These are phyloP conservation scores for Cnidoscolus chayamansa DNA, from an alignment of 441 rosid genomes.

Conservation along the genomic window DNA sequence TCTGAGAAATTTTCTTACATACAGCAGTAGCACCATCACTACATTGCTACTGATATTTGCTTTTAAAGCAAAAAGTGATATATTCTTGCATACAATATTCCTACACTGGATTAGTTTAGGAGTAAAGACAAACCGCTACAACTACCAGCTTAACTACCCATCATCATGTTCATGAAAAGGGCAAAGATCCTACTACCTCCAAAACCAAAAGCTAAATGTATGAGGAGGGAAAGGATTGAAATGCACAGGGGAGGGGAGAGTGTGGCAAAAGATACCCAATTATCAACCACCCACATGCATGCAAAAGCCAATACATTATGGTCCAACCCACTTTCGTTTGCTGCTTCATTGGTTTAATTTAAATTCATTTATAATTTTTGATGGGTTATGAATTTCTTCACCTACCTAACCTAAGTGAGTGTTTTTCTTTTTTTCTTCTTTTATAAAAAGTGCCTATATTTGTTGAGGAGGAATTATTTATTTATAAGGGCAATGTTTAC, in stretches of 20 bases:
- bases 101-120: neutral
- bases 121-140: constrained; percentile 31
- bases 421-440: neutral
- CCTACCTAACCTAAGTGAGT: constrained; percentile 20
- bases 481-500: neutral
- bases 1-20: constrained; percentile 1
- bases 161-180: constrained; percentile 15
- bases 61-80: constrained; percentile 5
- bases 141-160: constrained; percentile 33
- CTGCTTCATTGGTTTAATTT: neutral
- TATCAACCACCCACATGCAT: constrained; percentile 25
- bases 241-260: neutral
- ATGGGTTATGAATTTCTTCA: constrained; percentile 4
- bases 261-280: neutral
- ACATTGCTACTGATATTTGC: neutral
- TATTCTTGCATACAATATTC: constrained; percentile 4
- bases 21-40: constrained; percentile 3
- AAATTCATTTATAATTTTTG: constrained; percentile 8
- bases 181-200: neutral
- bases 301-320: constrained; percentile 14
- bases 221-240: constrained; percentile 8
- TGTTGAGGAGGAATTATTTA: neutral
- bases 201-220: neutral
- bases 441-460: neutral
- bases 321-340: constrained; percentile 19